Evolutionary conservation across 2,329 filamentous ascomycete species (phyloP).

Genomic region (Sclerotinia minor): DNA sequence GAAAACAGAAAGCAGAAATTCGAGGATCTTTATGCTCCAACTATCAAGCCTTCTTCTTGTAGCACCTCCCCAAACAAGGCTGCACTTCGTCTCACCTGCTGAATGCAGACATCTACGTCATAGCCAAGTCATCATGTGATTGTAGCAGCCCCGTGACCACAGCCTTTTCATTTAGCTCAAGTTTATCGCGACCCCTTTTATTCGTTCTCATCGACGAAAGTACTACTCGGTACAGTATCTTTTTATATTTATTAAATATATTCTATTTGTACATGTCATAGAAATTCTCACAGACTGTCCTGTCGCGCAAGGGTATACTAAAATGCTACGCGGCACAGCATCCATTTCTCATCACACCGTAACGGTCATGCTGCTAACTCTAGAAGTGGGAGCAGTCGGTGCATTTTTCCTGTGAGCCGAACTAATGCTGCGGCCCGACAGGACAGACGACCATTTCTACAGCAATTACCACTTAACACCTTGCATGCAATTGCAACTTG

Average conservation of each 20-base stretch:
- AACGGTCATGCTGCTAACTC: background rate
- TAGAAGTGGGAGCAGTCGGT: background rate
- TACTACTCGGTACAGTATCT: too few relatives aligned
- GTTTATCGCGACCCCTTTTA: background rate
- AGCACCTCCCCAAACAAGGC: conserved; percentile 7
- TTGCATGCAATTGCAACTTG: too few relatives aligned
- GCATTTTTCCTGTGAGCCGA: background rate
- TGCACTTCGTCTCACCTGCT: conserved; percentile 15
- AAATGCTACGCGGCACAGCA: background rate
- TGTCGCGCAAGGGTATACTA: background rate
- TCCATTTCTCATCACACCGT: background rate
- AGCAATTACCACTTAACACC: background rate
- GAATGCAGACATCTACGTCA: conserved; percentile 15
- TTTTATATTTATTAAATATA: background rate
- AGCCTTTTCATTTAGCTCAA: background rate
- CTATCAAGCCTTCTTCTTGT: conserved; percentile 2
- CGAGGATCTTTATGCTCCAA: conserved; percentile 1
- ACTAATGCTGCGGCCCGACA: conserved; percentile 5
- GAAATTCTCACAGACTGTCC: background rate
- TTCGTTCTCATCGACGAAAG: background rate
- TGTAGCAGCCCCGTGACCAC: background rate
- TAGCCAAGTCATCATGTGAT: conserved; percentile 5
- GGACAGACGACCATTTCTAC: background rate
- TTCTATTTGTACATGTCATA: background rate
- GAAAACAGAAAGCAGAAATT: background rate